Base-by-base conservation (phyloP, 1,284 basidiomycete species). In the Somion occarium region DNA sequence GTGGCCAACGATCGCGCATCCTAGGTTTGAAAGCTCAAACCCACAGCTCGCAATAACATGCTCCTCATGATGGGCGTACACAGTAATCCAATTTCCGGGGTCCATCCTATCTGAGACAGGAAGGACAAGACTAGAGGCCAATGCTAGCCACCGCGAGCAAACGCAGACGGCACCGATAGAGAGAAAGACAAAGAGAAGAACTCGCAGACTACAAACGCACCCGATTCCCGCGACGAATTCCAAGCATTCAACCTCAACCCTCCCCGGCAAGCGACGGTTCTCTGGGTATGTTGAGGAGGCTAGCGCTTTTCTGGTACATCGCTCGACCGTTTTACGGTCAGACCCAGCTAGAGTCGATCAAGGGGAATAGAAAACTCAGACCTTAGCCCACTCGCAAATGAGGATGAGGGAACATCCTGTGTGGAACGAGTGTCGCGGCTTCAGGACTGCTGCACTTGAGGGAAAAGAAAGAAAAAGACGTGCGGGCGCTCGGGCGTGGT, bases 361-460 rank as follows among this genome's bases (percentile, higher is more conserved):
- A 55, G 51, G 55, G 54, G 59, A 58, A 57, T 56, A 22, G 55
- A 52, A 61, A 55, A 50, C 59, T 64, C 63, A 64, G 63, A 64
- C 61, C 62, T 64, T 64, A 61, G 56, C 63, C 62, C 62, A 56
- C 61, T 64, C 63, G 61, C 57, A 49, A 63, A 39, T 20, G 46
- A 46, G 53, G 52, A 46, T 38, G 48, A 53, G 45, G 30, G 44
- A 38, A 42, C 19, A 34, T 52, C 55, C 56, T 55, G 62, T 62
- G 51, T 51, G 62, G 48, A 39, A 49, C 59, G 62, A 63, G 62
- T 56, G 46, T 64, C 60, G 62, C 59, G 59, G 61, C 51, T 64
- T 64, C 54, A 54, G 54, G 52, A 52, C 53, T 55, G 51, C 53
- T 55, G 51, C 45, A 49, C 46, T 22, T 19, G 20, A 4, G n/a